phyloP scores from a whole-genome alignment of 768 basidiomycete species.

The Tubosaeta brunneosetosa region DNA sequence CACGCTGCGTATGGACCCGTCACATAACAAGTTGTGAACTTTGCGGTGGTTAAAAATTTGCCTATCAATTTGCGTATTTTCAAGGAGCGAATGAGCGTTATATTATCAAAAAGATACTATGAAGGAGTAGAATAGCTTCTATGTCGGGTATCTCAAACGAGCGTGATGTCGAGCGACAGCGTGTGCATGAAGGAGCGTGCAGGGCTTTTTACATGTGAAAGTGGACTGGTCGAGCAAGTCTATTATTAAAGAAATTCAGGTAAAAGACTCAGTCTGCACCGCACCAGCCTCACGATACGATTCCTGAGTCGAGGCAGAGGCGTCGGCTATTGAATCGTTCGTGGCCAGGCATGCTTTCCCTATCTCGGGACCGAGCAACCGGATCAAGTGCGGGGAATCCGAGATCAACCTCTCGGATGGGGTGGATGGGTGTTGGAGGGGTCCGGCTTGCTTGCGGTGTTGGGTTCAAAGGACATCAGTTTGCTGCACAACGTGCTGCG shows the following conservation, averaged over 20 bases:
- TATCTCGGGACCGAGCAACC: background rate
- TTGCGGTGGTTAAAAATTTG: too few species aligned
- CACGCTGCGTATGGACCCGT: too few species aligned
- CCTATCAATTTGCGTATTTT: too few species aligned
- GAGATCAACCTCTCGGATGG: background rate
- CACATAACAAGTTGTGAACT: too few species aligned
- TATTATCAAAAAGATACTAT: too few species aligned
- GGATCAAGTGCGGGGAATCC: background rate
- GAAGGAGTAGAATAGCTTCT: too few species aligned
- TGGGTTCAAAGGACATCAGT: constrained; percentile 7
- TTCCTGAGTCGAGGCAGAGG: background rate
- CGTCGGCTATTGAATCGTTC: constrained; percentile 1
- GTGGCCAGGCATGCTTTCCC: constrained; percentile 10
- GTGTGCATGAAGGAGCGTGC: too few species aligned
- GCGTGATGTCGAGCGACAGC: too few species aligned
- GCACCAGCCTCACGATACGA: background rate
- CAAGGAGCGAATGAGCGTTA: too few species aligned
- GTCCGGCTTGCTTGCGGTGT: background rate
- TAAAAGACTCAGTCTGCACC: background rate
- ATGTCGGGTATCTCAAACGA: too few species aligned
- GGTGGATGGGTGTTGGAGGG: background rate
- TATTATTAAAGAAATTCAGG: background rate
- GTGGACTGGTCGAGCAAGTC: background rate
- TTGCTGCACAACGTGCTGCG: constrained; percentile 19
- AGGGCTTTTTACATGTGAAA: too few species aligned